Conservation (phyloP, 306 rosid species). For the Vachellia collinsii region DNA sequence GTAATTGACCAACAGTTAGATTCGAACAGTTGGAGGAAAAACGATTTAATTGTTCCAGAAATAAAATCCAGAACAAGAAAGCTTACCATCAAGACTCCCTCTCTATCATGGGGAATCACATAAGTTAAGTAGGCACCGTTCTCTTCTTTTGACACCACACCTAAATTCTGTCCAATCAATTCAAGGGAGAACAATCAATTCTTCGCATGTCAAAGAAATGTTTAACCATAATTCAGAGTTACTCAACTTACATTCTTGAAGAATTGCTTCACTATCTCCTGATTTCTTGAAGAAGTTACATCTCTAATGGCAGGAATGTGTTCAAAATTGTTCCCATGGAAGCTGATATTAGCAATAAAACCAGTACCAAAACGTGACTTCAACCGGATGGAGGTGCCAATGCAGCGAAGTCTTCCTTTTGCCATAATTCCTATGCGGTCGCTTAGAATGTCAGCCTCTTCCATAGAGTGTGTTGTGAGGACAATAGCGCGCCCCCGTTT, state of each 20-base stretch:
- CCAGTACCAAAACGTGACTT: constrained; percentile 88
- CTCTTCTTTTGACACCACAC: constrained; percentile 80
- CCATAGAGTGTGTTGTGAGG: constrained; percentile 96
- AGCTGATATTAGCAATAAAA: constrained; percentile 69
- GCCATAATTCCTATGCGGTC: constrained; percentile 96
- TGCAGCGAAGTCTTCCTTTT: constrained; percentile 86
- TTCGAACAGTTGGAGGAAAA: constrained; percentile 14
- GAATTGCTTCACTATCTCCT: constrained; percentile 71
- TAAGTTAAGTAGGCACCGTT: constrained; percentile 60
- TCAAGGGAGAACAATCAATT: constrained; percentile 41
- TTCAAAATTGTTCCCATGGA: constrained; percentile 46
- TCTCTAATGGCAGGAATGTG: constrained; percentile 49
- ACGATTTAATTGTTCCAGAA: constrained; percentile 23
- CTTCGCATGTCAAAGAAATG: constrained; percentile 4
- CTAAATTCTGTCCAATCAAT: constrained; percentile 62
- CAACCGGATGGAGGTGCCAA: constrained; percentile 84
- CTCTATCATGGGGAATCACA: constrained; percentile 82
- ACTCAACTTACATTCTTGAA: constrained; percentile 65
- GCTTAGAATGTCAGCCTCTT: constrained; percentile 90
- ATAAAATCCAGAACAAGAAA: constrained; percentile 28
- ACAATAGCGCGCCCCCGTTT: constrained; percentile 83
- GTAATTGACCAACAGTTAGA: constrained; percentile 11
- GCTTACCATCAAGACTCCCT: constrained; percentile 58
- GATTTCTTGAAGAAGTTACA: constrained; percentile 39
- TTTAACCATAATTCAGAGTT: constrained; percentile 23